Percentiles rank a stretch among this genome's conserved stretches.
These are phyloP conservation scores for Aphanomyces invadans DNA, from an alignment of 352 stramenopile species.

Conservation along the genomic window DNA sequence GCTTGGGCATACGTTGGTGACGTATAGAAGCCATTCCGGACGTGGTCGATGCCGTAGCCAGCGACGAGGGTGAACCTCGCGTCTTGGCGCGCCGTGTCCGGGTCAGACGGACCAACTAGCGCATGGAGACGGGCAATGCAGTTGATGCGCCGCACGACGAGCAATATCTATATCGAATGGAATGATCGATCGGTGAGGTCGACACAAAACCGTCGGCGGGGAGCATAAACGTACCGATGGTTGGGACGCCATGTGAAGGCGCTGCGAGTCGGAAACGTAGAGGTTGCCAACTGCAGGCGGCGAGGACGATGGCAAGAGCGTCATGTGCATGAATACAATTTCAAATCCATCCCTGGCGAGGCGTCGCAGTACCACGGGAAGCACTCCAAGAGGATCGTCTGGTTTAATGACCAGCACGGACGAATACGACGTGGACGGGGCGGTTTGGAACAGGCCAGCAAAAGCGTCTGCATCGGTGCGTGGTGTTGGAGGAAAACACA, in stretches of 20 bases:
- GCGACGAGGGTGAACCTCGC: conserved; percentile 16
- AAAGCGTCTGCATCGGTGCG: background rate
- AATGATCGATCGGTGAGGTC: background rate
- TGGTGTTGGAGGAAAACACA: background rate
- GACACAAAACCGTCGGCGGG: background rate
- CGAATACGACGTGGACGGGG: background rate
- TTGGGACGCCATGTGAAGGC: background rate
- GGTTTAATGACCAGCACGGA: conserved; percentile 13
- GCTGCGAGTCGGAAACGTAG: background rate
- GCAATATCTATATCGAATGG: conserved; percentile 9
- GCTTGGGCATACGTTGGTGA: background rate
- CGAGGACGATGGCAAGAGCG: background rate
- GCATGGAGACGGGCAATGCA: conserved; percentile 7
- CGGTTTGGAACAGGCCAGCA: background rate
- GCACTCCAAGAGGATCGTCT: background rate
- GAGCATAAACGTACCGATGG: background rate
- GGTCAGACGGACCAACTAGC: conserved; percentile 14
- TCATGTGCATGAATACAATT: conserved; percentile 9
- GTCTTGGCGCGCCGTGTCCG: background rate
- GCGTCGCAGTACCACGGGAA: conserved; percentile 10
- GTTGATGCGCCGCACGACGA: background rate
- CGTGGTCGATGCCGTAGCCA: conserved; percentile 15
- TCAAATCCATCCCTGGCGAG: background rate
- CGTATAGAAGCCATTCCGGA: conserved; percentile 15
- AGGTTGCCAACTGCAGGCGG: background rate